Percentiles rank a stretch among this genome's conserved stretches.
These are phyloP conservation scores for Colletotrichum orbiculare DNA, from an alignment of 2,329 filamentous ascomycete species.

Conservation along the genomic window DNA sequence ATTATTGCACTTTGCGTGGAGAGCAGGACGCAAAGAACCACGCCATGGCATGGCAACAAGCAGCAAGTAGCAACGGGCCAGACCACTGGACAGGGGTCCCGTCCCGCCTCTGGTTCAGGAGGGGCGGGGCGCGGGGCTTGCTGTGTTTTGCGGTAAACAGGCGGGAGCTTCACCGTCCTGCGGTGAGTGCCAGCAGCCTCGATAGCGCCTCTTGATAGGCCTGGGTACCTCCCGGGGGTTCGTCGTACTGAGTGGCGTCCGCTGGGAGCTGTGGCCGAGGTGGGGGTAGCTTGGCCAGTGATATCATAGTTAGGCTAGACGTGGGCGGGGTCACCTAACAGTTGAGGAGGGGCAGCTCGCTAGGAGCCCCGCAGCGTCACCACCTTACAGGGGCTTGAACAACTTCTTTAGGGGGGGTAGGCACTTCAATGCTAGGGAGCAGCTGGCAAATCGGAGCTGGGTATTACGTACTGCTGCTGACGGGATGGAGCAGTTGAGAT, in stretches of 20 bases:
- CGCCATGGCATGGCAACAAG: slow-evolving; percentile 10
- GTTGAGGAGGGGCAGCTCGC: slow-evolving; percentile 29
- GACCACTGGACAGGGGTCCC: background rate
- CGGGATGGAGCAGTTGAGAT: too few species aligned
- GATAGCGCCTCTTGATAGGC: slow-evolving; percentile 26
- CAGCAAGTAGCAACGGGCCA: slow-evolving; percentile 8
- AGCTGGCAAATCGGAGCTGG: background rate
- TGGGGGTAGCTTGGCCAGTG: slow-evolving; percentile 33
- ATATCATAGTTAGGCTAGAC: slow-evolving; percentile 32
- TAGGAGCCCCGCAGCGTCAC: slow-evolving; percentile 23
- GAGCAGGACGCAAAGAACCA: background rate
- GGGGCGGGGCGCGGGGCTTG: background rate
- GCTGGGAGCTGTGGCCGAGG: slow-evolving; percentile 24
- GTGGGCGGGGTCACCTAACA: slow-evolving; percentile 22
- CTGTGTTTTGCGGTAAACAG: slow-evolving; percentile 3
- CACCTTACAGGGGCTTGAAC: too few species aligned
- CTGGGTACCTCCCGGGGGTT: background rate
- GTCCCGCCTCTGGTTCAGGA: too few species aligned
- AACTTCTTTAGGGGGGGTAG: too few species aligned
- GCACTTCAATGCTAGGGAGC: too few species aligned
- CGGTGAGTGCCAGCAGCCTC: slow-evolving; percentile 21
- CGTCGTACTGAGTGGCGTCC: slow-evolving; percentile 1
- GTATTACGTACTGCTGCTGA: too few species aligned
- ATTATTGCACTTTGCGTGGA: slow-evolving; percentile 5
- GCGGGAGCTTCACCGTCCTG: slow-evolving; percentile 13